Conservation (phyloP, 805 yeast species). For the Saccharomycopsis fibuligera region DNA sequence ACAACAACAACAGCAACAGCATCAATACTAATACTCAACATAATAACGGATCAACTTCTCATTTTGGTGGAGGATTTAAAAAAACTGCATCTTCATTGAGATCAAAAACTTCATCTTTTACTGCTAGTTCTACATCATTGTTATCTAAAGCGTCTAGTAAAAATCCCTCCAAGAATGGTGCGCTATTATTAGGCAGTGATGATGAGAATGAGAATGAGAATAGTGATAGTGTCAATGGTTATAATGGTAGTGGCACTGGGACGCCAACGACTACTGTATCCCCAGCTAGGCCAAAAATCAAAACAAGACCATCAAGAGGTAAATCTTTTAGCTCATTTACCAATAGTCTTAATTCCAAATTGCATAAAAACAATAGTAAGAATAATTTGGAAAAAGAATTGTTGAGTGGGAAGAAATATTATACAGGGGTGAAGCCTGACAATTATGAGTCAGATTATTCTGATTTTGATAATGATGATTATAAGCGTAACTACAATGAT, state of each 20-base stretch:
- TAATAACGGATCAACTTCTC: background rate
- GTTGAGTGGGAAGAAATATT: slow-evolving; percentile 3
- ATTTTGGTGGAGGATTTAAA: background rate
- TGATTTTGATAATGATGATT: too few species aligned
- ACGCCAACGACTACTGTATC: background rate
- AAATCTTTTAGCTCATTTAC: slow-evolving; percentile 3
- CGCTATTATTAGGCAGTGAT: background rate
- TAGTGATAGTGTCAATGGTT: background rate
- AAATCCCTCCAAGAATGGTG: background rate
- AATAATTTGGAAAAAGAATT: background rate
- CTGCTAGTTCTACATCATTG: slow-evolving; percentile 1
- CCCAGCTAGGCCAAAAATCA: background rate
- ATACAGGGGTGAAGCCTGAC: too few species aligned
- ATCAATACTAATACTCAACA: too few species aligned
- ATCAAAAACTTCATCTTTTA: background rate
- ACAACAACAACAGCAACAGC: too few species aligned
- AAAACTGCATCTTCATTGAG: slow-evolving; percentile 1
- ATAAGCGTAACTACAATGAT: background rate
- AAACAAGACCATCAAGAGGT: background rate
- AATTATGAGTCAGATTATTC: too few species aligned
- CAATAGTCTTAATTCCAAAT: slow-evolving; percentile 1
- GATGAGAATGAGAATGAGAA: background rate
- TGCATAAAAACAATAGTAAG: background rate
- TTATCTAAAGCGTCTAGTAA: background rate
- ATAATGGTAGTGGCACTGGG: background rate